Evolutionary conservation across 2,329 filamentous ascomycete genomes (phyloP).

Genomic region (Xylaria digitata): DNA sequence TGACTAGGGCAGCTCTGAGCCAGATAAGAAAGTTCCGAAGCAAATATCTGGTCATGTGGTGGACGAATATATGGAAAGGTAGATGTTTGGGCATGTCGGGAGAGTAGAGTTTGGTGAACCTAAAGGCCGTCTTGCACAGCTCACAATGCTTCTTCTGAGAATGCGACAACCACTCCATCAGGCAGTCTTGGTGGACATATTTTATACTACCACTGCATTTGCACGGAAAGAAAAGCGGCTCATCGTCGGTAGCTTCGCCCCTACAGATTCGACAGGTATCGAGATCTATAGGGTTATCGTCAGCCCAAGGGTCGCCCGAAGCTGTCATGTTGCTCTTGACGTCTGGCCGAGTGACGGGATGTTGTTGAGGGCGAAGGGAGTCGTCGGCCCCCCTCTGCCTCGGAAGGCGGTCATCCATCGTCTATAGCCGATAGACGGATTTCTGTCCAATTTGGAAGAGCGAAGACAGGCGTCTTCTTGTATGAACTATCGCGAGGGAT

Average conservation of each 20-base stretch:
- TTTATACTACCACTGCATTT: slow-evolving; percentile 99
- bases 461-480: neutral
- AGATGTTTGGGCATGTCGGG: slow-evolving; percentile 90
- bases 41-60: slow-evolving; percentile 79
- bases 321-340: slow-evolving; percentile 24
- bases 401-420: slow-evolving; percentile 15
- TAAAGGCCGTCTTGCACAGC: slow-evolving; percentile 97
- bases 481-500: slow-evolving; percentile 21
- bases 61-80: slow-evolving; percentile 82
- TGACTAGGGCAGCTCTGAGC: slow-evolving; percentile 81
- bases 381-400: slow-evolving; percentile 11
- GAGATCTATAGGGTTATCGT: slow-evolving; percentile 43
- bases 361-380: slow-evolving; percentile 10
- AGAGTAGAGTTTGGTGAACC: slow-evolving; percentile 97
- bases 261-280: slow-evolving; percentile 98
- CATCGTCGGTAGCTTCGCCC: slow-evolving; percentile 82
- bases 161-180: slow-evolving; percentile 99
- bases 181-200: slow-evolving; percentile 95
- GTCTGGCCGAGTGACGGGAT: slow-evolving; percentile 21
- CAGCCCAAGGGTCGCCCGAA: slow-evolving; percentile 29
- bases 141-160: slow-evolving; percentile 99
- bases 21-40: slow-evolving; percentile 79
- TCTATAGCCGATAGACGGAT: neutral
- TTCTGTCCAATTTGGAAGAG: neutral
- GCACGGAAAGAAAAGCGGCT: slow-evolving; percentile 96